Conservation (phyloP, 1,284 basidiomycete species). For the Cutaneotrichosporon sp. region DNA sequence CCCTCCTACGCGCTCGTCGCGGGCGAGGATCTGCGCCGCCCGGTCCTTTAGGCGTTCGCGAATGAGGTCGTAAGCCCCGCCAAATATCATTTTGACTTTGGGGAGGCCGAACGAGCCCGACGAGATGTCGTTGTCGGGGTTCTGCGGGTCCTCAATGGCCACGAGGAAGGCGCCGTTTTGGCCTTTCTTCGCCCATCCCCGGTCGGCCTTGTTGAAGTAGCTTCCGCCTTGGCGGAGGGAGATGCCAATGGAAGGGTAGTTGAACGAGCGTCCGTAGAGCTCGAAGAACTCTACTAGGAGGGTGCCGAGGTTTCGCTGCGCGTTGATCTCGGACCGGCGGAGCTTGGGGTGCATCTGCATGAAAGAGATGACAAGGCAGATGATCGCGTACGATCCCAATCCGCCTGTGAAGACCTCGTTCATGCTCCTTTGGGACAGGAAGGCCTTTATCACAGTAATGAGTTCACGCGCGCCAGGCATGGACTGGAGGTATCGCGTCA, state of each 20-base stretch:
- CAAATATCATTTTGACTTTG: slow-evolving; percentile 74
- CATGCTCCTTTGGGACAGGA: slow-evolving; percentile 84
- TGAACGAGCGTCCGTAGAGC: slow-evolving; percentile 61
- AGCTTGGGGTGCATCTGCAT: slow-evolving; percentile 97
- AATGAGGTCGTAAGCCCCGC: slow-evolving; percentile 81
- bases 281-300: slow-evolving; percentile 95
- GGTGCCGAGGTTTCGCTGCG: slow-evolving; percentile 81
- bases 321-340: slow-evolving; percentile 77
- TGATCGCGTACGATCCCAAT: slow-evolving; percentile 88
- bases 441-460: slow-evolving; percentile 63
- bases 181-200: slow-evolving; percentile 69
- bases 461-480: slow-evolving; percentile 73
- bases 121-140: slow-evolving; percentile 88
- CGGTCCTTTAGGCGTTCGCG: slow-evolving; percentile 51
- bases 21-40: slow-evolving; percentile 23
- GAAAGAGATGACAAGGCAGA: slow-evolving; percentile 87
- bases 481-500: slow-evolving; percentile 71
- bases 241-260: slow-evolving; percentile 85
- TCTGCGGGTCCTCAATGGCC: slow-evolving; percentile 92
- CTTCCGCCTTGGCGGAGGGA: slow-evolving; percentile 76
- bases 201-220: slow-evolving; percentile 71
- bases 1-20: background rate
- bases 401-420: slow-evolving; percentile 97
- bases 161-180: slow-evolving; percentile 55
- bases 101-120: slow-evolving; percentile 78